These are phyloP conservation scores for Auriscalpium orientale DNA, from an alignment of 768 basidiomycete species.

Conservation along the genomic window DNA sequence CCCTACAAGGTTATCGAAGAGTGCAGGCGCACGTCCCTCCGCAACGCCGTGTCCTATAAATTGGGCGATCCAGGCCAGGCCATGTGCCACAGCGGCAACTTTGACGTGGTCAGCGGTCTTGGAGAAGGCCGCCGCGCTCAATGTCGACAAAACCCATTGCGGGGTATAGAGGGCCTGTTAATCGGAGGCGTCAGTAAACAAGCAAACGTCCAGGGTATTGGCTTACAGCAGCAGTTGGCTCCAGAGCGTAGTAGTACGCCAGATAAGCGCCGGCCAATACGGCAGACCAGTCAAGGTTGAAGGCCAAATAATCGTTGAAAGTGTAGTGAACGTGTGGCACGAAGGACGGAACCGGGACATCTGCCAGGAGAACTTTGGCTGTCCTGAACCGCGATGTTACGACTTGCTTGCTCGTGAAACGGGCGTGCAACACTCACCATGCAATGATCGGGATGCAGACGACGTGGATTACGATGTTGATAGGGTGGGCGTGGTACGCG, in stretches of 20 bases:
- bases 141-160: constrained; percentile 50
- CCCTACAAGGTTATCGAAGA: constrained; percentile 82
- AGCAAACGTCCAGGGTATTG: neutral
- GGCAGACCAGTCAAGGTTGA: constrained; percentile 64
- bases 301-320: constrained; percentile 54
- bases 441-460: constrained; percentile 76
- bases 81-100: constrained; percentile 51
- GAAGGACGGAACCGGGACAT: constrained; percentile 21
- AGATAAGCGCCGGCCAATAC: constrained; percentile 53
- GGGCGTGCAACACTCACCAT: constrained; percentile 42
- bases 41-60: constrained; percentile 85
- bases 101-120: constrained; percentile 45
- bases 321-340: constrained; percentile 45
- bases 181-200: constrained; percentile 4
- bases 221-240: constrained; percentile 80
- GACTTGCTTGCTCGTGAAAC: neutral
- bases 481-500: constrained; percentile 78
- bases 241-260: constrained; percentile 72
- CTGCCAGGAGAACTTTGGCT: constrained; percentile 42
- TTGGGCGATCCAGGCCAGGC: constrained; percentile 81
- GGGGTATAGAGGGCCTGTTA: constrained; percentile 72
- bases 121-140: constrained; percentile 65
- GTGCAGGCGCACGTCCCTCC: constrained; percentile 82
- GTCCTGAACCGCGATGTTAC: constrained; percentile 40
- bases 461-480: constrained; percentile 82